These are phyloP conservation scores for Cladophialophora carrionii DNA, from an alignment of 2,329 filamentous ascomycete genomes.

Conservation along the genomic window DNA sequence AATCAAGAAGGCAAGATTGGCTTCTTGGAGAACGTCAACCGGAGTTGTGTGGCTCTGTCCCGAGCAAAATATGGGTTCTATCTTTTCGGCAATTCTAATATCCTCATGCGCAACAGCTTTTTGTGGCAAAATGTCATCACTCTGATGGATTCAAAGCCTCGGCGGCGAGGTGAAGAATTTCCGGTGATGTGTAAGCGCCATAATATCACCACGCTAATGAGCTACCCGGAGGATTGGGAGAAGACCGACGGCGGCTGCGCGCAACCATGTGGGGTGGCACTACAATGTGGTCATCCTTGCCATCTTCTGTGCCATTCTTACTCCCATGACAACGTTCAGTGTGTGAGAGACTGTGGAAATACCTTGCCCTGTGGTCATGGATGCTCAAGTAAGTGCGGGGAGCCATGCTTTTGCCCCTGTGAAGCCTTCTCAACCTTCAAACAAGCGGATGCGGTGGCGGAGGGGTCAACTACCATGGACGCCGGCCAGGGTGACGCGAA, in stretches of 20 bases:
- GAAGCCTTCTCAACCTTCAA: slow-evolving; percentile 22
- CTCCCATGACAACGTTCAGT: slow-evolving; percentile 43
- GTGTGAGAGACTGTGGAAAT: slow-evolving; percentile 43
- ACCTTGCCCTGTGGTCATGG: slow-evolving; percentile 32
- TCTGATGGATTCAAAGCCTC: slow-evolving; percentile 45
- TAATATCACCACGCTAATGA: slow-evolving; percentile 55
- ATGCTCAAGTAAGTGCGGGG: slow-evolving; percentile 29
- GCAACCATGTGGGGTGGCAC: slow-evolving; percentile 49
- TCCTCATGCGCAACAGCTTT: slow-evolving; percentile 51
- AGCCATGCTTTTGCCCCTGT: slow-evolving; percentile 34
- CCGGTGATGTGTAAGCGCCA: slow-evolving; percentile 69
- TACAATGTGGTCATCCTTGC: slow-evolving; percentile 60
- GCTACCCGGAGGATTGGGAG: slow-evolving; percentile 50
- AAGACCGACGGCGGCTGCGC: slow-evolving; percentile 59
- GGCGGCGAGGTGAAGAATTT: slow-evolving; percentile 56
- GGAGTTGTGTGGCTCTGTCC: slow-evolving; percentile 65
- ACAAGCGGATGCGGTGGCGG: neutral
- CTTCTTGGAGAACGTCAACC: slow-evolving; percentile 70
- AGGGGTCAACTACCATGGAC: neutral
- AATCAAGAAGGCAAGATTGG: slow-evolving; percentile 64
- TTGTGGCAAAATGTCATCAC: slow-evolving; percentile 58
- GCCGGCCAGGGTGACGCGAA: neutral
- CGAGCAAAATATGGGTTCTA: slow-evolving; percentile 80
- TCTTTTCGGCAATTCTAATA: slow-evolving; percentile 75
- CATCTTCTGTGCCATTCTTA: slow-evolving; percentile 55